A percentile compares a stretch with the other conserved stretches of the same genome.
phyloP scores from a whole-genome alignment of 2,329 filamentous ascomycete genomes.

The Penicillium sp. region DNA sequence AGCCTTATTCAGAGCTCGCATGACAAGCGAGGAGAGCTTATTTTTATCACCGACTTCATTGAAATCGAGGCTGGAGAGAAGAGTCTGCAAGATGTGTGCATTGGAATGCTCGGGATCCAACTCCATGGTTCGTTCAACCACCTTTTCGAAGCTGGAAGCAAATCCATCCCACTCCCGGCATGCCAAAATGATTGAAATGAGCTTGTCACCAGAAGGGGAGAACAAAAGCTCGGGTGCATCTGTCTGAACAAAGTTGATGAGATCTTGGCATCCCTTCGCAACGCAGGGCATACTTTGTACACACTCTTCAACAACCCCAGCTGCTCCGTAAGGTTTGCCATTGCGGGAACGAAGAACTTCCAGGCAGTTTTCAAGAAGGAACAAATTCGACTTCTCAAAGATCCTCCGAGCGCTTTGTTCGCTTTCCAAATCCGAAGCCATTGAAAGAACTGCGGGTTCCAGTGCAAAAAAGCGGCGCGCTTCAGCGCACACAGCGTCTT shows the following conservation, averaged over 20 bases:
- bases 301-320: conserved; percentile 57
- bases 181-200: conserved; percentile 66
- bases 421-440: conserved; percentile 22
- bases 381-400: conserved; percentile 37
- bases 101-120: conserved; percentile 33
- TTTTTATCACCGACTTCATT: conserved; percentile 36
- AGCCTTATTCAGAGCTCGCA: conserved; percentile 37
- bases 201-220: conserved; percentile 66
- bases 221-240: conserved; percentile 61
- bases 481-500: conserved; percentile 66
- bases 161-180: conserved; percentile 49
- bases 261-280: conserved; percentile 41
- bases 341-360: conserved; percentile 54
- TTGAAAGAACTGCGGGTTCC: conserved; percentile 41
- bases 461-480: conserved; percentile 68
- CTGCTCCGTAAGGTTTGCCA: conserved; percentile 68
- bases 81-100: conserved; percentile 37
- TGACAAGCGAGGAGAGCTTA: conserved; percentile 37
- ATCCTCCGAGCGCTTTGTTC: conserved; percentile 30
- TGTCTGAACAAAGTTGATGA: conserved; percentile 55
- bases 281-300: conserved; percentile 46
- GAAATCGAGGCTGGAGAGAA: conserved; percentile 40
- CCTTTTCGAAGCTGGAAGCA: conserved; percentile 40
- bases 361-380: conserved; percentile 51
- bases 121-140: conserved; percentile 36